Base-by-base conservation (phyloP, 768 basidiomycete species). In the Boletus subparvulus region DNA sequence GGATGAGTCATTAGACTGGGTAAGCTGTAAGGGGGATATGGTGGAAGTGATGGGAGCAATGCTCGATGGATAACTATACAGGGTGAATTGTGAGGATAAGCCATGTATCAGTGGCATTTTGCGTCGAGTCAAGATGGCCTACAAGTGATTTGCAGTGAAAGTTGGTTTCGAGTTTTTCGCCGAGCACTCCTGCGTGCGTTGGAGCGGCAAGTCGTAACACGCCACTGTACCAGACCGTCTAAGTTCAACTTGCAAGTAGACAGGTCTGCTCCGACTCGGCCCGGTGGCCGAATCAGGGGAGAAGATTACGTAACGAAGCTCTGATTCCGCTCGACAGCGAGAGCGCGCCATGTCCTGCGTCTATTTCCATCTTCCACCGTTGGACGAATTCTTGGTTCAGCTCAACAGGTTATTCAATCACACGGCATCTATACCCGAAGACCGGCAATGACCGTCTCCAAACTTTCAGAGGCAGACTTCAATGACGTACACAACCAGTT, bases 241-340 rank as follows among this genome's bases (percentile, higher is more conserved):
- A 19, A 36, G 46, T 16, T 55, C 54, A 6, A 26, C 21, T 21
- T 21, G 21, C 21, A 21, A 21, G 21, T 21, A 21, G 21, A 21
- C 21, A 21, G 21, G 21, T 21, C 21, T 21, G 21, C 21, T 21
- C 21, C 21, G 21, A 21, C 21, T 21, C 21, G 21, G 21, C 21
- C 21, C 21, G 21, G 21, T 21, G 21, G 21, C 21, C 21, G 21
- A 21, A 21, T 21, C 21, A 21, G 26, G 39, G 3, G n/a, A 33
- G 63, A 54, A 21, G 39, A 45, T 64, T 64, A 64, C 11, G 26
- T 64, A 64, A 59, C 5, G 37, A 26, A 21, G 21, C 21, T 21
- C 21, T 21, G 21, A 21, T 21, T 21, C 21, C 21, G 21, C 21
- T 21, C 21, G 21, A n/a, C n/a, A 21, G 21, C 21, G 21, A n/a